Percentiles rank a stretch among this genome's conserved stretches.
Evolutionary conservation across 2,329 filamentous ascomycete species (phyloP).

Genomic region (Akanthomyces uredinophilus): DNA sequence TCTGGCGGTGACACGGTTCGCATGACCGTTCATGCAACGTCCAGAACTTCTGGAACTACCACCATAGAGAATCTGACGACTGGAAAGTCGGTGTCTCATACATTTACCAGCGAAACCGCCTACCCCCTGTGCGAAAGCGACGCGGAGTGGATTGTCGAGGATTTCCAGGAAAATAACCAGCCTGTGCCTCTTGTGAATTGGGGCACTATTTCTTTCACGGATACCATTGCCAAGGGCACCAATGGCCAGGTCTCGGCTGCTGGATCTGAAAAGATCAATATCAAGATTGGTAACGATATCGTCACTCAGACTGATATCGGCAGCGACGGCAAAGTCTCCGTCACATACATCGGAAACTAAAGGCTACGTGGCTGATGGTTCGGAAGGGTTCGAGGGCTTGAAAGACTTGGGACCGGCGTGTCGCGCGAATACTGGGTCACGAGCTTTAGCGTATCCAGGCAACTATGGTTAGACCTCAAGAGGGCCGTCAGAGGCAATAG

Average conservation of each 20-base stretch:
- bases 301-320: neutral
- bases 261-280: neutral
- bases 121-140: neutral
- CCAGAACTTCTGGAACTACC: conserved; percentile 18
- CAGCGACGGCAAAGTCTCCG: neutral
- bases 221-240: neutral
- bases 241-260: neutral
- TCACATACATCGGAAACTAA: neutral
- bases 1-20: conserved; percentile 20
- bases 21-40: conserved; percentile 21
- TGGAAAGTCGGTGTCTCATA: conserved; percentile 46
- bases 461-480: no score
- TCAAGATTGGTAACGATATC: neutral
- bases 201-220: neutral
- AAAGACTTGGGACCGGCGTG: no score
- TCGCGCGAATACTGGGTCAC: no score
- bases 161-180: neutral
- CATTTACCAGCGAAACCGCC: conserved; percentile 36
- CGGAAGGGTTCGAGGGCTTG: no score
- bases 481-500: no score
- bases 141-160: neutral
- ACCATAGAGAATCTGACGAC: conserved; percentile 40
- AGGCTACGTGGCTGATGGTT: no score
- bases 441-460: no score
- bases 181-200: neutral